Base-by-base conservation (phyloP, 78 protist genomes). In the Pigoraptor vietnamica region DNA sequence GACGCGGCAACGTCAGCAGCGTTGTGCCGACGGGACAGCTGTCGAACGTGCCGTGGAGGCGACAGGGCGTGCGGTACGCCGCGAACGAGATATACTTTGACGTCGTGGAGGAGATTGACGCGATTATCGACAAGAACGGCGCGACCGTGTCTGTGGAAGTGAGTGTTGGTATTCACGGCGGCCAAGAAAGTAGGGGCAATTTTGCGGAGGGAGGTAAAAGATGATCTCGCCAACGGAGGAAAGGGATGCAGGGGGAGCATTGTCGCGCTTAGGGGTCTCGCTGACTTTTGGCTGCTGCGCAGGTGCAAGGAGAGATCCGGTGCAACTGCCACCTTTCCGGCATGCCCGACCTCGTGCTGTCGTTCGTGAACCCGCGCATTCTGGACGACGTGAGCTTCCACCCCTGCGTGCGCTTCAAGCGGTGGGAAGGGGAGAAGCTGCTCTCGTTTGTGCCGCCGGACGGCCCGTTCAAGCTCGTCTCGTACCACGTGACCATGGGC, bases 41-140 rank as follows among this genome's bases (percentile, higher is more conserved):
- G 39, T 35, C 93, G 32, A 84, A 37, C 89, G 84, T 93, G 32
- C 94, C 96, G 9, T 98, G 99, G 99, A 89, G 99, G 40, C 95
- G 93, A 89, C 38, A 90, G n/a, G 98, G 98, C 87, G 92, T 97
- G 90, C 89, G 89, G 88, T 94, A 98, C 94, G 35, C 97, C 40
- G 91, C 67, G 67, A 98, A 98, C 95, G 98, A 97, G 79, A 95
- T 98, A 25, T 97, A 92, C 90, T 89, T 98, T 23, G 99, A 98
- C 93, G 83, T 98, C 37, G 88, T 97, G n/a, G 99, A 98, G 92
- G 95, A 90, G 37, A 40, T 97, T 9, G 91, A 94, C 36, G 35
- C 82, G 35, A 93, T 86, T 40, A 23, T 94, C 81, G 93, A 89
- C 84, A 83, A 23, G 23, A 92, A 94, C 38, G 96, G 96, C 55